Percentiles rank a stretch among this genome's conserved stretches.
phyloP scores from a whole-genome alignment of 495 filamentous ascomycete species.

The Hypomontagnella submonticulosa region DNA sequence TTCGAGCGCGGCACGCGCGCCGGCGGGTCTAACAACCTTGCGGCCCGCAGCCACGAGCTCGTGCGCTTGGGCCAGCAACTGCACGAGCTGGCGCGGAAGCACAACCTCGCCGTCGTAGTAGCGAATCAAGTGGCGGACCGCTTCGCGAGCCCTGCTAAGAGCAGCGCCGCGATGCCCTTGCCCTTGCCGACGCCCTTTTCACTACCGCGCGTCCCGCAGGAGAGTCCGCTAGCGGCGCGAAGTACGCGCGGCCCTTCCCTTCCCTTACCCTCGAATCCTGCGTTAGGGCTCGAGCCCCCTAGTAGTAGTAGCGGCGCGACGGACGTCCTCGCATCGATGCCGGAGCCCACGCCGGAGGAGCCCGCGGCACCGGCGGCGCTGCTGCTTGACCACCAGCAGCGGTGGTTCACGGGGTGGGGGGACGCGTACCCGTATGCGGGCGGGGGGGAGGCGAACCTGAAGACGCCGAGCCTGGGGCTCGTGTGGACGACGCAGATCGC shows the following conservation, averaged over 20 bases:
- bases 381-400: constrained; percentile 86
- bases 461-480: constrained; percentile 87
- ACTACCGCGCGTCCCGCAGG: constrained; percentile 45
- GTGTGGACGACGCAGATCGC: constrained; percentile 92
- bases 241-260: constrained; percentile 20
- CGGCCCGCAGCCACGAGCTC: constrained; percentile 72
- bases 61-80: constrained; percentile 79
- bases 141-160: constrained; percentile 61
- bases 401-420: constrained; percentile 96
- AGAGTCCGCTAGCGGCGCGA: constrained; percentile 54
- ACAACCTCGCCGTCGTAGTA: constrained; percentile 86
- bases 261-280: constrained; percentile 10
- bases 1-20: constrained; percentile 64
- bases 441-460: constrained; percentile 58
- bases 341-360: constrained; percentile 42
- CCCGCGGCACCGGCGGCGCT: constrained; percentile 61
- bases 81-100: constrained; percentile 74
- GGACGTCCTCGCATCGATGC: too few relatives aligned
- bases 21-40: constrained; percentile 61
- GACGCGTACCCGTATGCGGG: constrained; percentile 53
- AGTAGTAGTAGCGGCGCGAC: constrained; percentile 42
- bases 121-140: constrained; percentile 97
- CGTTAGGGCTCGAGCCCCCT: constrained; percentile 27
- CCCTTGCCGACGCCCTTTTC: constrained; percentile 27
- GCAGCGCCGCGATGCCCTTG: constrained; percentile 6